Base-by-base conservation (phyloP, 257 asterid species). In the Fraxinus americana region DNA sequence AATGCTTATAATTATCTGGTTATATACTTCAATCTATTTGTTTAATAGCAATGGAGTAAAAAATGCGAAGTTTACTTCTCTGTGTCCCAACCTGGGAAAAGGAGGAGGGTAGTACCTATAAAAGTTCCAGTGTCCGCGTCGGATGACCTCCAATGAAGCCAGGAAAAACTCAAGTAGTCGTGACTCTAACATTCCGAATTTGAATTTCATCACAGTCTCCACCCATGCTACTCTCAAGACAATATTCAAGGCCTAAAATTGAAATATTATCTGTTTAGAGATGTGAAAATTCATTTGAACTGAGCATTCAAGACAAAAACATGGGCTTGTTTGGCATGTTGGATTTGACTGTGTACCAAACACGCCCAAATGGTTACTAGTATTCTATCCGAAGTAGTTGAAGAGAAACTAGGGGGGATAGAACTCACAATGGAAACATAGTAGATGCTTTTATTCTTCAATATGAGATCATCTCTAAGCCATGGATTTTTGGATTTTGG, bases 51-150 rank as follows among this genome's bases (percentile, higher is more conserved):
- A 38, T 38, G 10, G 41, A 48, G 19, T 48, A 13, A 48, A 52
- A 52, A 52, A 52, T 2, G 0, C 4, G 2, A 52, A 52, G 5
- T 13, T 4, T 54, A 5, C 23, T 54, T 57, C 66, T 57, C 8
- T 48, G 0, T 14, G 23, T 52, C 35, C 4, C 10, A 10, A 12
- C 14, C 7, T 3, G 14, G 19, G 8, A 61, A n/a, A 21, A 21
- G 4, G 68, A 25, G 17, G 34, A 25, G 35, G 30, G 69, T 25
- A 63, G 69, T 63, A 95, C 99, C 99, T 93, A 59, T 92, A 95
- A 83, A 84, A 95, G 87, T 96, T 96, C 99, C 99, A 96, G 70
- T 96, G 99, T 35, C 98, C 99, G 7, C 99, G 99, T 6, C 99
- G 91, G 17, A 96, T 85, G 77, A 96, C 92, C 89, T 96, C 99